These are phyloP conservation scores for Pseudocercospora eumusae DNA, from an alignment of 2,329 filamentous ascomycete genomes.

Conservation along the genomic window DNA sequence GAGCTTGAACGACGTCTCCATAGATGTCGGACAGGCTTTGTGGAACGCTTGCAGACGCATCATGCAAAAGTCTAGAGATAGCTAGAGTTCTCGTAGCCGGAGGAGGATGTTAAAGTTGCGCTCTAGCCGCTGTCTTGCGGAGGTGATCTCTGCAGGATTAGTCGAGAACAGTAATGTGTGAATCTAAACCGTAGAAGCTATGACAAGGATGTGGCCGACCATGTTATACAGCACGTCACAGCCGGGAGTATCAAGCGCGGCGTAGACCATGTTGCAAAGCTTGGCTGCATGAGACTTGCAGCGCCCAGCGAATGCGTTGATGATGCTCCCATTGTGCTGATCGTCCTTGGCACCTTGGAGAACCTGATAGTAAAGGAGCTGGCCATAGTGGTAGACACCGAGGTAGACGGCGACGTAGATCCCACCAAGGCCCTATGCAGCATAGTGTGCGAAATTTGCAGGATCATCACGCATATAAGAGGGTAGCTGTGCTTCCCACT, in stretches of 20 bases:
- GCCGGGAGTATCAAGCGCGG: constrained; percentile 14
- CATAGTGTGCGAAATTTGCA: constrained; percentile 16
- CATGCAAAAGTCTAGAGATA: constrained; percentile 14
- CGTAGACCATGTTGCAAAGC: constrained; percentile 18
- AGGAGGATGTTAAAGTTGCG: constrained; percentile 17
- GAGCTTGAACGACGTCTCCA: constrained; percentile 18
- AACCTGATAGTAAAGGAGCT: constrained; percentile 16
- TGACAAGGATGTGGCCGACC: constrained; percentile 17
- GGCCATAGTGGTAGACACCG: constrained; percentile 15
- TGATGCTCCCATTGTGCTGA: constrained; percentile 5
- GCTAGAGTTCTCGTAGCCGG: constrained; percentile 11
- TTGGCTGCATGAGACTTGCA: constrained; percentile 15
- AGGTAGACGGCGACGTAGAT: constrained; percentile 16
- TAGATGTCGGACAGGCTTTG: constrained; percentile 14
- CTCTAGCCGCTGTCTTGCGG: constrained; percentile 14
- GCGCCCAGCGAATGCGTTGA: constrained; percentile 13
- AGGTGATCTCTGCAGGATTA: neutral
- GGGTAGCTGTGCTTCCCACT: constrained; percentile 13
- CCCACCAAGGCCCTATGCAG: constrained; percentile 10
- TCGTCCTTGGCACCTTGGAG: constrained; percentile 14
- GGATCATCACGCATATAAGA: constrained; percentile 17
- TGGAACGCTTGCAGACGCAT: constrained; percentile 14
- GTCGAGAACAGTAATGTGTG: constrained; percentile 14
- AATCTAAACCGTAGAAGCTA: constrained; percentile 14
- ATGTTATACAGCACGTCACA: constrained; percentile 17